phyloP scores from a whole-genome alignment of 257 asterid genomes.

The Eucommia ulmoides region DNA sequence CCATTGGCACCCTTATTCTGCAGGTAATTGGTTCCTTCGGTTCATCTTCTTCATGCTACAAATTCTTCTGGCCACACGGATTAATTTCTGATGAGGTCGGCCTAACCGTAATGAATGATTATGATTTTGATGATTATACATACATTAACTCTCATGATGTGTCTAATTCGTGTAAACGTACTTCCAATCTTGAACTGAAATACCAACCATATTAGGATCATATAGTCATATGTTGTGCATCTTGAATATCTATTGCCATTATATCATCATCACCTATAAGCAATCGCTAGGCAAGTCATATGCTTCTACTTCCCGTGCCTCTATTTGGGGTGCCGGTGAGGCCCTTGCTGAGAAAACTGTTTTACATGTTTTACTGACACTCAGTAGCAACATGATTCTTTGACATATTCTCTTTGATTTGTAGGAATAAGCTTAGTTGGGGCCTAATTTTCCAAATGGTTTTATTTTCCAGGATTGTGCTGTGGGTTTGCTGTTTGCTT shows the following conservation, averaged over 20 bases:
- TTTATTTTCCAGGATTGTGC: constrained; percentile 81
- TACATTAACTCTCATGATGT: not conserved
- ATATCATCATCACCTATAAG: not conserved
- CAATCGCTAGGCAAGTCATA: not conserved
- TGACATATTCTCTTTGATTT: not conserved
- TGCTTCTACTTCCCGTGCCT: not conserved
- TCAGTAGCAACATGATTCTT: not conserved
- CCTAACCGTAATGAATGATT: too few relatives aligned
- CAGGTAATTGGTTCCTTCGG: constrained; percentile 49
- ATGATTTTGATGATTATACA: too few relatives aligned
- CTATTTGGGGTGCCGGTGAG: constrained; percentile 9
- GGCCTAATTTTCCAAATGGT: not conserved
- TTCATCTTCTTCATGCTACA: too few relatives aligned
- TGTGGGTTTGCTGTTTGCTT: constrained; percentile 91
- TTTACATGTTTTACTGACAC: not conserved
- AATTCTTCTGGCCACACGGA: too few relatives aligned
- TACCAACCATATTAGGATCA: too few relatives aligned
- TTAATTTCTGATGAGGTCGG: too few relatives aligned
- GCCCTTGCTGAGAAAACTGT: constrained; percentile 1
- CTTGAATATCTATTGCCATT: not conserved
- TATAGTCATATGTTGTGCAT: too few relatives aligned
- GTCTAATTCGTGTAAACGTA: too few relatives aligned
- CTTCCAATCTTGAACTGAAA: too few relatives aligned
- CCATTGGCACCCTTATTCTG: constrained; percentile 86
- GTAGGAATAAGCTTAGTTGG: not conserved